These are phyloP conservation scores for Sclerotinia glacialis DNA, from an alignment of 2,329 filamentous ascomycete genomes.

Conservation along the genomic window DNA sequence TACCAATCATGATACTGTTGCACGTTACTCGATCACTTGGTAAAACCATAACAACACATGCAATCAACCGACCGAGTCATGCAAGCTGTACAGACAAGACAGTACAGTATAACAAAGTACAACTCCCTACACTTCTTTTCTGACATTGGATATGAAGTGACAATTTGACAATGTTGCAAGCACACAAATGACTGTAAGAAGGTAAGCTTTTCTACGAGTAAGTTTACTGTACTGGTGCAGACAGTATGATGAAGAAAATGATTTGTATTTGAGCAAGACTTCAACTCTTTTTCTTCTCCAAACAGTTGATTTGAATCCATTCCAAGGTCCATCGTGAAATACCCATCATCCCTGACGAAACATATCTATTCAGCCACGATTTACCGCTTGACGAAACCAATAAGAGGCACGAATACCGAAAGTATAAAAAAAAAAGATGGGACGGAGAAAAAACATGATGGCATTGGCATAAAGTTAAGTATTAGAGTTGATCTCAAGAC, in stretches of 20 bases:
- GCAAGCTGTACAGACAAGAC: slow-evolving; percentile 14
- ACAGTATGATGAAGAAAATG: neutral
- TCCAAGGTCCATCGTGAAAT: slow-evolving; percentile 1
- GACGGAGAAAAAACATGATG: neutral
- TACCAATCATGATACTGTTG: slow-evolving; percentile 19
- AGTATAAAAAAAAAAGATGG: slow-evolving; percentile 11
- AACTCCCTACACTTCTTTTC: slow-evolving; percentile 11
- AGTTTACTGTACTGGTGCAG: neutral
- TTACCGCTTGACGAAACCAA: slow-evolving; percentile 16
- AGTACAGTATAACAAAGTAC: slow-evolving; percentile 17
- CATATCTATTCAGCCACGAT: slow-evolving; percentile 12
- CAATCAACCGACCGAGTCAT: slow-evolving; percentile 25
- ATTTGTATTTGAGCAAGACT: neutral
- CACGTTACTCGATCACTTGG: slow-evolving; percentile 22
- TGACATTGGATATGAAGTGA: slow-evolving; percentile 8
- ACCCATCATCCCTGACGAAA: neutral
- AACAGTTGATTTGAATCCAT: slow-evolving; percentile 7
- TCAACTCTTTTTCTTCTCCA: neutral
- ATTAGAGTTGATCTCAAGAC: neutral
- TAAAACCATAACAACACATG: slow-evolving; percentile 21
- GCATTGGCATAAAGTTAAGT: neutral
- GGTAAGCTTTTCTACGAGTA: neutral
- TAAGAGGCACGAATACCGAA: slow-evolving; percentile 14
- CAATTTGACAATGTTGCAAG: slow-evolving; percentile 13
- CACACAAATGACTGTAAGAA: neutral